These are phyloP conservation scores for Umbelopsis isabellina DNA, from an alignment of 192 early-diverging fungal species.

Conservation along the genomic window DNA sequence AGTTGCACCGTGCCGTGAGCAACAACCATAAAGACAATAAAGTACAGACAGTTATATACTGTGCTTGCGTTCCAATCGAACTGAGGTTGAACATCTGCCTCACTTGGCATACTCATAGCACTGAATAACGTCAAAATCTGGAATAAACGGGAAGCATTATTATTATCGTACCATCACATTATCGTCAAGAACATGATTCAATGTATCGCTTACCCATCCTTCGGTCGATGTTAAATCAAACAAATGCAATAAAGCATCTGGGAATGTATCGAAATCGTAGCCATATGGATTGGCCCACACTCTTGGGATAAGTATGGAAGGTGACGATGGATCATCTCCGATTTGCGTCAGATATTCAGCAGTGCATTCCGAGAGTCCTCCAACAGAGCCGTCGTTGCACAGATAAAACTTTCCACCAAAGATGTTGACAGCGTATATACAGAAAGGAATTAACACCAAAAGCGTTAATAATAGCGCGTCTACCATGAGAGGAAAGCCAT, in stretches of 20 bases:
- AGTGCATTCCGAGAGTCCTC: conserved; percentile 34
- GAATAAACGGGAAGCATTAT: background rate
- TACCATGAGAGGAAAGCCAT: conserved; percentile 55
- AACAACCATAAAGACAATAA: conserved; percentile 37
- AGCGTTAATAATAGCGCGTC: conserved; percentile 54
- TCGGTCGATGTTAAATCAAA: conserved; percentile 59
- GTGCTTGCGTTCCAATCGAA: conserved; percentile 29
- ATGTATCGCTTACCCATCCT: conserved; percentile 45
- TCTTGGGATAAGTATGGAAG: conserved; percentile 44
- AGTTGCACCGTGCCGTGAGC: conserved; percentile 40
- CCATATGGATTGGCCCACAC: conserved; percentile 56
- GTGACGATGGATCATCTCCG: conserved; percentile 8
- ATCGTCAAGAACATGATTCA: background rate
- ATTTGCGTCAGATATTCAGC: conserved; percentile 37
- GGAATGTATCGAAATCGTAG: conserved; percentile 59
- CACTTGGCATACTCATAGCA: conserved; percentile 41
- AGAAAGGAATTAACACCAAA: conserved; percentile 55
- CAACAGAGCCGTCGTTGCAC: conserved; percentile 44
- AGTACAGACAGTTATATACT: conserved; percentile 34
- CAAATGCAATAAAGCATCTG: conserved; percentile 46
- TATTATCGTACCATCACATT: background rate
- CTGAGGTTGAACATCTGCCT: conserved; percentile 26
- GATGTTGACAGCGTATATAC: conserved; percentile 55
- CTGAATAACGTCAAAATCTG: conserved; percentile 34
- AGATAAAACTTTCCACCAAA: conserved; percentile 51